Conservation (phyloP, 2,329 filamentous ascomycete genomes). For the Fusarium anthophilum region DNA sequence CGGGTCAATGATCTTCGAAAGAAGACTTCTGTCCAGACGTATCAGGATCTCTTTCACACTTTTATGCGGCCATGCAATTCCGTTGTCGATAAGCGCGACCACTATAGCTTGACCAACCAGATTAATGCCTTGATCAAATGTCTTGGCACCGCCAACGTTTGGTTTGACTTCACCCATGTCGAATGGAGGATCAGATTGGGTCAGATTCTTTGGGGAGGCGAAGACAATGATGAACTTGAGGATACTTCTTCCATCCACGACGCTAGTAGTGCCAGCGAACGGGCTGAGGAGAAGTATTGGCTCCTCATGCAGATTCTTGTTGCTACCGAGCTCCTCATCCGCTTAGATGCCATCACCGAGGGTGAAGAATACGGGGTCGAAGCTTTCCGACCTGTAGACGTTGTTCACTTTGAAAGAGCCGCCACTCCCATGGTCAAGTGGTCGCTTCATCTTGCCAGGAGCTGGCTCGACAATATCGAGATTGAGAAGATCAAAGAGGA, state of each 20-base stretch:
- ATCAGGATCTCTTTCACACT: slow-evolving; percentile 69
- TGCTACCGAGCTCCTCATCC: slow-evolving; percentile 71
- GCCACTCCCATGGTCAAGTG: slow-evolving; percentile 71
- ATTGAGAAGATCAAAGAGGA: slow-evolving; percentile 57
- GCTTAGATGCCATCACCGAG: slow-evolving; percentile 70
- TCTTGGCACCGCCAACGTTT: slow-evolving; percentile 71
- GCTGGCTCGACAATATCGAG: slow-evolving; percentile 75
- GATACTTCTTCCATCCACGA: slow-evolving; percentile 63
- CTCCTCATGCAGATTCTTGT: slow-evolving; percentile 72
- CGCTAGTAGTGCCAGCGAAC: slow-evolving; percentile 58
- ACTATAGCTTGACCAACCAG: slow-evolving; percentile 73
- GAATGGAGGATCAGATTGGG: slow-evolving; percentile 80
- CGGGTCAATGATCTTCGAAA: slow-evolving; percentile 61
- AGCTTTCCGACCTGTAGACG: slow-evolving; percentile 63
- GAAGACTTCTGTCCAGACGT: slow-evolving; percentile 64
- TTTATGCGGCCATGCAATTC: slow-evolving; percentile 66
- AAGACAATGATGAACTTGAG: slow-evolving; percentile 61
- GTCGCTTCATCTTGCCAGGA: slow-evolving; percentile 71
- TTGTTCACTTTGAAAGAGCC: slow-evolving; percentile 69
- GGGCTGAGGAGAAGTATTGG: slow-evolving; percentile 73
- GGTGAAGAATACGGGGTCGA: slow-evolving; percentile 65
- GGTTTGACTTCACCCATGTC: slow-evolving; percentile 78
- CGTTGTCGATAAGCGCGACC: slow-evolving; percentile 66
- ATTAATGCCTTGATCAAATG: slow-evolving; percentile 74
- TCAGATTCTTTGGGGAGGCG: slow-evolving; percentile 73